phyloP scores from a whole-genome alignment of 2,329 filamentous ascomycete genomes.

The Calonectria henricotiae region DNA sequence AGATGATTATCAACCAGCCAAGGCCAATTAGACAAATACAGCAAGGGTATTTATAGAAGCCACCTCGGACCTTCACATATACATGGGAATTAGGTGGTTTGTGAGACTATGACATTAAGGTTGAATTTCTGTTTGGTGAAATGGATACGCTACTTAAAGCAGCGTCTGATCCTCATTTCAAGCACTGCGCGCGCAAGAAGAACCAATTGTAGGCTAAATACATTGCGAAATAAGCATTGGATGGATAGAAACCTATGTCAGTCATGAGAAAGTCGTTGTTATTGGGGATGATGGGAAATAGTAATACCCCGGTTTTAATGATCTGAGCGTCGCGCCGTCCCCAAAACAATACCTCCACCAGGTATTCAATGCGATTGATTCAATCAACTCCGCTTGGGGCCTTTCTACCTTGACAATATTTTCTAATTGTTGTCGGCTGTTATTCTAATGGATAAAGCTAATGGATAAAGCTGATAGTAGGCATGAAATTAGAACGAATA shows the following conservation, averaged over 20 bases:
- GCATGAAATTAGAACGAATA: no score
- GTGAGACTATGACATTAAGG: neutral
- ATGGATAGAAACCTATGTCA: neutral
- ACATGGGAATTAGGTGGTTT: neutral
- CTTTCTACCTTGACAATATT: no score
- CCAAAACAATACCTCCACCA: neutral
- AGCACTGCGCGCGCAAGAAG: neutral
- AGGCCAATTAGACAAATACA: no score
- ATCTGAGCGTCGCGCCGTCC: neutral
- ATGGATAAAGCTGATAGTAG: no score
- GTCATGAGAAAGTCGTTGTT: neutral
- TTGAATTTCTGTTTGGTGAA: neutral
- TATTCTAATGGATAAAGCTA: no score
- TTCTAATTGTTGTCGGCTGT: no score
- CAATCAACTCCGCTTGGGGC: no score
- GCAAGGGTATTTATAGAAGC: neutral
- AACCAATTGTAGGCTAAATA: neutral
- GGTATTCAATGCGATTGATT: no score
- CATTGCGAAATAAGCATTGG: neutral
- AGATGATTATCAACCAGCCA: no score
- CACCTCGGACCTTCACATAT: neutral
- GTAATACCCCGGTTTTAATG: neutral
- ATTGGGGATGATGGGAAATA: neutral
- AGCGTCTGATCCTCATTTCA: neutral
- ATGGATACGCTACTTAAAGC: neutral